Percentiles rank a stretch among this genome's conserved stretches.
phyloP scores from a whole-genome alignment of 1,284 basidiomycete genomes.

The Quambalaria eucalypti region DNA sequence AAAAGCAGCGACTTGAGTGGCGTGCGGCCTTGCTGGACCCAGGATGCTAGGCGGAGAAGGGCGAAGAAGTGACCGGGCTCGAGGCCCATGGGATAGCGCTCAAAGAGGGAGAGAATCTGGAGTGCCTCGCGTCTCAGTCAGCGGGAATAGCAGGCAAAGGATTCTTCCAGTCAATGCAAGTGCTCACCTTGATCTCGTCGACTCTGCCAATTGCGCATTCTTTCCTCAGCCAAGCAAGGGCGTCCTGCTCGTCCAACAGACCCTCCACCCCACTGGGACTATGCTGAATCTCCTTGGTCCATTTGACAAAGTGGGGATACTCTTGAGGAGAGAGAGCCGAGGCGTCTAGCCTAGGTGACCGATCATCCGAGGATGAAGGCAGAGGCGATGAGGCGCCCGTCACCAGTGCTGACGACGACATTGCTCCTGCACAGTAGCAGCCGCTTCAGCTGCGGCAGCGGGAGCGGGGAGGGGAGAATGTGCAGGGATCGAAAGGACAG shows the following conservation, averaged over 20 bases:
- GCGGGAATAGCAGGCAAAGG: neutral
- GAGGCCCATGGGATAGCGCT: slow-evolving; percentile 38
- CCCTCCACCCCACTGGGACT: slow-evolving; percentile 35
- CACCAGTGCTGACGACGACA: neutral
- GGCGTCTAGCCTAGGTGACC: slow-evolving; percentile 22
- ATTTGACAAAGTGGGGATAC: slow-evolving; percentile 29
- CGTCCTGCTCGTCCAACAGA: slow-evolving; percentile 40
- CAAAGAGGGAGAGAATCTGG: slow-evolving; percentile 43
- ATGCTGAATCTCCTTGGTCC: slow-evolving; percentile 32
- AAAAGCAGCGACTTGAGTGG: slow-evolving; percentile 33
- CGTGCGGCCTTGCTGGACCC: slow-evolving; percentile 35
- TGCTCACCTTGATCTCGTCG: slow-evolving; percentile 36
- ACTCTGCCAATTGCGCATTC: slow-evolving; percentile 35
- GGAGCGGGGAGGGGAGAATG: too few relatives aligned
- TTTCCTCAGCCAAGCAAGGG: slow-evolving; percentile 35
- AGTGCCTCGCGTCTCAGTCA: neutral
- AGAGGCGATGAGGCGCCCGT: neutral
- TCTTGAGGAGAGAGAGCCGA: slow-evolving; percentile 45
- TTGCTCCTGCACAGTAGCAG: too few relatives aligned
- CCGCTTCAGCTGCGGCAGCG: too few relatives aligned
- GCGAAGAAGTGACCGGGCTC: slow-evolving; percentile 41
- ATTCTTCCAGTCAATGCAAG: neutral
- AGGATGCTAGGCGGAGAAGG: slow-evolving; percentile 40
- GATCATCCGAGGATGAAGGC: neutral
- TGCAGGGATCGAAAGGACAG: too few relatives aligned